phyloP scores from a whole-genome alignment of 495 filamentous ascomycete genomes.

The Neurospora sp. region DNA sequence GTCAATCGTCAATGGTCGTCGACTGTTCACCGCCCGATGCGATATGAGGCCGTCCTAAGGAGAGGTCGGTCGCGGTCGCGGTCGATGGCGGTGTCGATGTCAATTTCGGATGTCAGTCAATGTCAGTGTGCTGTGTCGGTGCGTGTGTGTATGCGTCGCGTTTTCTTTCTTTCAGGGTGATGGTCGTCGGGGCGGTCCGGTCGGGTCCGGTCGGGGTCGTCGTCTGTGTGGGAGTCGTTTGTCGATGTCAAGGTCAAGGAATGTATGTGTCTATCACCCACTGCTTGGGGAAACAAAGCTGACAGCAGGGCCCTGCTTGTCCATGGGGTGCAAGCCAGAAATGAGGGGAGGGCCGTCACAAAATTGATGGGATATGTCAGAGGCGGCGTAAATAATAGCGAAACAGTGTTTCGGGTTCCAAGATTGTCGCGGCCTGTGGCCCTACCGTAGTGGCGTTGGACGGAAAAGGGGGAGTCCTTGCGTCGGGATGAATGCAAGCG shows the following conservation, averaged over 20 bases:
- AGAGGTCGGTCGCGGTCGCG: background rate
- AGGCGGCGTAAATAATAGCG: background rate
- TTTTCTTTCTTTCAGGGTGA: background rate
- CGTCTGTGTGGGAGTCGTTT: background rate
- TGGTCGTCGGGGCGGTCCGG: background rate
- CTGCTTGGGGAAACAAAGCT: conserved; percentile 2
- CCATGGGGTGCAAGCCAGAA: conserved; percentile 8
- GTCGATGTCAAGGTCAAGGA: background rate
- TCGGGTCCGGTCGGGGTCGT: background rate
- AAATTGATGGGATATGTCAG: background rate
- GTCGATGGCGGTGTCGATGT: background rate
- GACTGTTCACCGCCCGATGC: background rate
- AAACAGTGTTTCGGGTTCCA: background rate
- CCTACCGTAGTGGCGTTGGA: background rate
- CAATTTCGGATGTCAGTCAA: background rate
- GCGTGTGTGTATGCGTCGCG: background rate
- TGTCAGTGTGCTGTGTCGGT: background rate
- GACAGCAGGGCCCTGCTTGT: background rate
- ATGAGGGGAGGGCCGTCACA: background rate
- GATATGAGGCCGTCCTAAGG: background rate
- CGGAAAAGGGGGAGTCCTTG: background rate
- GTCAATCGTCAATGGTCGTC: background rate
- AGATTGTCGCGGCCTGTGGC: background rate
- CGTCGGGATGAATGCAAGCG: background rate
- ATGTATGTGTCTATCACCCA: conserved; percentile 3